Conservation (phyloP, 441 rosid species). For the Adansonia grandidieri region DNA sequence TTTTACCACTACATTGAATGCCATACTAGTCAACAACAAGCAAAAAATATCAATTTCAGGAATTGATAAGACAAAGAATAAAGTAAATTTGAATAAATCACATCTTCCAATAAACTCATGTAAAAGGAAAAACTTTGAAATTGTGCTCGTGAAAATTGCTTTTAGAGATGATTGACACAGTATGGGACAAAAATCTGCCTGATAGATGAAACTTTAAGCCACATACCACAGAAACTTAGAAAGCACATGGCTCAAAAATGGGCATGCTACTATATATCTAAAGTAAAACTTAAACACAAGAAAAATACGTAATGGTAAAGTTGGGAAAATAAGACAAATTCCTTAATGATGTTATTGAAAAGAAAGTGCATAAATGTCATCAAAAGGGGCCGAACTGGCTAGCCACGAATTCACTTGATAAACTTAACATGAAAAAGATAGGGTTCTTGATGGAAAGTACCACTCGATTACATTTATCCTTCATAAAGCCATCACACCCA, state of each 20-base stretch:
- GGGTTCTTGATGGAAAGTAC: slow-evolving; percentile 41
- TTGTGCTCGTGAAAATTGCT: background rate
- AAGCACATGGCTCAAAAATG: background rate
- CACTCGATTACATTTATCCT: slow-evolving; percentile 52
- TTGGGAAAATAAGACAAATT: slow-evolving; percentile 17
- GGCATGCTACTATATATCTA: slow-evolving; percentile 12
- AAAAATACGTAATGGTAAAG: slow-evolving; percentile 7
- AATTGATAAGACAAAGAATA: background rate
- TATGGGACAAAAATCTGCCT: background rate
- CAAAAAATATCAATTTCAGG: background rate
- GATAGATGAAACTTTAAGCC: background rate
- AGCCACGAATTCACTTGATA: slow-evolving; percentile 10
- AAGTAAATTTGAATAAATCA: slow-evolving; percentile 4
- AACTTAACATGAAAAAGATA: slow-evolving; percentile 18
- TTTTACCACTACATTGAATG: background rate
- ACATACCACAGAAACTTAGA: background rate
- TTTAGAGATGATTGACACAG: background rate
- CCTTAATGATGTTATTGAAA: background rate
- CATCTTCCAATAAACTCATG: background rate
- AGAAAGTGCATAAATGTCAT: background rate
- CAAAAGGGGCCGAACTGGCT: slow-evolving; percentile 16
- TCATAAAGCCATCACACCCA: slow-evolving; percentile 50
- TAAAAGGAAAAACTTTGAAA: background rate
- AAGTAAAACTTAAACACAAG: slow-evolving; percentile 7
- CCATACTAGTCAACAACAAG: background rate